A percentile compares a stretch with the other conserved stretches of the same genome.
Conservation (phyloP, 2,329 filamentous ascomycete species). For the Amauroascus verrucosus region DNA sequence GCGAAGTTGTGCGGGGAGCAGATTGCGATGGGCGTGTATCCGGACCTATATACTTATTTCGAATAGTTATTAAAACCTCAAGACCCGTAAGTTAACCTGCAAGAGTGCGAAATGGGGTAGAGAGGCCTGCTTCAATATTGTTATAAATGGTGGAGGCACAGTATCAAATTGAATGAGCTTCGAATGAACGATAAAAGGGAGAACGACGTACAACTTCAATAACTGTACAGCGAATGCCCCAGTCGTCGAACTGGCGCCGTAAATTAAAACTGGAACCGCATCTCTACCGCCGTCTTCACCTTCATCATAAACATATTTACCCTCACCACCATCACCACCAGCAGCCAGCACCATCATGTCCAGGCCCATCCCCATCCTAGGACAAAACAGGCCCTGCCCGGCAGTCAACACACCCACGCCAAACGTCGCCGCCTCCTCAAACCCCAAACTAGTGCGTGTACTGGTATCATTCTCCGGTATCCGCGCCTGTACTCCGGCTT, state of each 20-base stretch:
- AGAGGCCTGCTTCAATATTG: no score
- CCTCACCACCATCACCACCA: constrained; percentile 23
- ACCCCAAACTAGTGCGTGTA: constrained; percentile 23
- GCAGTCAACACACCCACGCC: constrained; percentile 24
- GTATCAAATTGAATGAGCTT: no score
- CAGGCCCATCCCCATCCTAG: no score
- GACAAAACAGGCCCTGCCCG: constrained; percentile 26
- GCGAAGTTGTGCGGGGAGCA: constrained; percentile 28
- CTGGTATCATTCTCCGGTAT: no score
- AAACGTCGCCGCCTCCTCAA: constrained; percentile 27
- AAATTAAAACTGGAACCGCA: constrained; percentile 35
- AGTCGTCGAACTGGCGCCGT: constrained; percentile 37
- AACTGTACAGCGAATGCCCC: constrained; percentile 31
- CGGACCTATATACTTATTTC: constrained; percentile 5
- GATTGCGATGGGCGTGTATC: constrained; percentile 27
- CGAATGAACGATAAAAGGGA: neutral
- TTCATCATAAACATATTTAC: neutral
- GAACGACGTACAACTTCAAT: constrained; percentile 17
- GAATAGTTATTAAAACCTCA: no score
- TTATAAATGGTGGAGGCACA: no score
- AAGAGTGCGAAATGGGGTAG: no score
- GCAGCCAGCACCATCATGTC: no score
- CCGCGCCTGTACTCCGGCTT: constrained; percentile 24
- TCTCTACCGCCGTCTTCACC: constrained; percentile 16
- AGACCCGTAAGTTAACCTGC: no score